These are phyloP conservation scores for Xylaria sp. DNA, from an alignment of 2,329 filamentous ascomycete species.

Conservation along the genomic window DNA sequence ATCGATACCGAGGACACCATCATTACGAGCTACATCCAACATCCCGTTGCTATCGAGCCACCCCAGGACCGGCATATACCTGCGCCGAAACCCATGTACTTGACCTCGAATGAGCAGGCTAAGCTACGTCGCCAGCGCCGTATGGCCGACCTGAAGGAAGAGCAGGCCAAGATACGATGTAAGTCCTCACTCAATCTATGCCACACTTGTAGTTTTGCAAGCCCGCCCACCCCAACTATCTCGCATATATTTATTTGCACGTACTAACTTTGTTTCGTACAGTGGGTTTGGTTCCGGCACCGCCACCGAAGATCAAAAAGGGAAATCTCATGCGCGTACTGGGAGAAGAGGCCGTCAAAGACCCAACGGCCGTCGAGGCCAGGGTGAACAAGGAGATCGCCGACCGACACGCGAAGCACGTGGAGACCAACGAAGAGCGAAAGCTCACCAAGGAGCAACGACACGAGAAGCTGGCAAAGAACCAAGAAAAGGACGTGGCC, in stretches of 20 bases:
- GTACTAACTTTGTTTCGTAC: constrained; percentile 17
- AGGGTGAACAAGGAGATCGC: constrained; percentile 93
- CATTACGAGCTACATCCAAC: constrained; percentile 90
- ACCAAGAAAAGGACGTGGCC: constrained; percentile 88
- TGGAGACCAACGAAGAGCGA: constrained; percentile 81
- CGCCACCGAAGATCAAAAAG: constrained; percentile 96
- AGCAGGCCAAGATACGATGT: constrained; percentile 90
- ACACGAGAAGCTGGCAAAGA: constrained; percentile 81
- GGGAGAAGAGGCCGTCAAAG: constrained; percentile 90
- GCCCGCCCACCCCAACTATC: background rate
- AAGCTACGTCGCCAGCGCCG: constrained; percentile 90
- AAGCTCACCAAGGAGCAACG: constrained; percentile 90
- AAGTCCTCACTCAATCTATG: constrained; percentile 3
- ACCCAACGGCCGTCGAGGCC: constrained; percentile 96
- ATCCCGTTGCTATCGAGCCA: constrained; percentile 89
- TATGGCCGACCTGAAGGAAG: constrained; percentile 93
- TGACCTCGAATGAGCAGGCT: constrained; percentile 90
- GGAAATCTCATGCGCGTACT: constrained; percentile 97
- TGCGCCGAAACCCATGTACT: constrained; percentile 86
- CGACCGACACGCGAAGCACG: constrained; percentile 82
- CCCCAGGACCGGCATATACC: constrained; percentile 88
- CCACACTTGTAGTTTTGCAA: background rate
- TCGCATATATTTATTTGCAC: background rate
- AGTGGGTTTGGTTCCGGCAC: constrained; percentile 86
- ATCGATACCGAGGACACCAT: constrained; percentile 84